A percentile compares a stretch with the other conserved stretches of the same genome.
phyloP scores from a whole-genome alignment of 495 filamentous ascomycete species.

The Aspergillus homomorphus region DNA sequence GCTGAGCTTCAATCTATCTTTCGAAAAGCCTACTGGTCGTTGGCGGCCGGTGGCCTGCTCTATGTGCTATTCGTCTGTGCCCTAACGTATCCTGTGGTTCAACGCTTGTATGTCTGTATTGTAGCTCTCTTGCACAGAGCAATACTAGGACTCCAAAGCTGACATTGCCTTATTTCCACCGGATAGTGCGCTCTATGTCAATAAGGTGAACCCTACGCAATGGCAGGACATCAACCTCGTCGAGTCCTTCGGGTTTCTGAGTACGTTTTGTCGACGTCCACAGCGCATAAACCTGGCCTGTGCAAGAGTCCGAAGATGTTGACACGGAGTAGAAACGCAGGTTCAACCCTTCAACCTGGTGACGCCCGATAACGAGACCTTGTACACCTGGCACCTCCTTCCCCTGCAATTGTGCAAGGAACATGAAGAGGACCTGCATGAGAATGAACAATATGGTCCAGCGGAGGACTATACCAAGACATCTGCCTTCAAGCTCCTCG shows the following conservation, averaged over 20 bases:
- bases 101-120: constrained; percentile 42
- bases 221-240: constrained; percentile 69
- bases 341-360: constrained; percentile 55
- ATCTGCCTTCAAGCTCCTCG: constrained; percentile 50
- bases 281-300: neutral
- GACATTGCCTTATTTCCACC: constrained; percentile 6
- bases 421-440: constrained; percentile 45
- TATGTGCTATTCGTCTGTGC: constrained; percentile 49
- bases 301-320: constrained; percentile 1
- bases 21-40: constrained; percentile 56
- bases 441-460: constrained; percentile 41
- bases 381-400: constrained; percentile 62
- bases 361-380: constrained; percentile 55
- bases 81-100: constrained; percentile 48
- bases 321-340: constrained; percentile 47
- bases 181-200: constrained; percentile 69
- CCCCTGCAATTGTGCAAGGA: constrained; percentile 52
- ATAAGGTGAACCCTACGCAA: constrained; percentile 64
- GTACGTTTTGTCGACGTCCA: constrained; percentile 41
- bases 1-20: constrained; percentile 46
- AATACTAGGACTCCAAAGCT: neutral
- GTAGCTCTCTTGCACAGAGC: no score
- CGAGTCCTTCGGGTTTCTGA: constrained; percentile 78
- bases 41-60: constrained; percentile 47
- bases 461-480: constrained; percentile 43